phyloP scores from a whole-genome alignment of 129 eudicot species.

The Arctium lappa region DNA sequence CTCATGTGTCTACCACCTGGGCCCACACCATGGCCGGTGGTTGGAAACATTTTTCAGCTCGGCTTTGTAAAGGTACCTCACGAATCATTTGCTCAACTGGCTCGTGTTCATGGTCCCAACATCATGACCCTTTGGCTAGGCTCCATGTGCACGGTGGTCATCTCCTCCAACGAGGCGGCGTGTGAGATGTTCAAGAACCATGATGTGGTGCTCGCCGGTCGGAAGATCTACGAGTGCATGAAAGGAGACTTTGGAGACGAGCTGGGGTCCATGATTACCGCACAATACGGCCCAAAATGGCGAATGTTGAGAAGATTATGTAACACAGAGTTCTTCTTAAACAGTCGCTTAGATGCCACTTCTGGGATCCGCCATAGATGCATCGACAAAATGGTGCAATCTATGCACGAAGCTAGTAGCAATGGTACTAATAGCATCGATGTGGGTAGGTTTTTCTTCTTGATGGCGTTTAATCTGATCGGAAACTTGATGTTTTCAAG shows the following conservation, averaged over 20 bases:
- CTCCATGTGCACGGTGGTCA: slow-evolving; percentile 64
- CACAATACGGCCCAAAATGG: slow-evolving; percentile 68
- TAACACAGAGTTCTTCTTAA: slow-evolving; percentile 51
- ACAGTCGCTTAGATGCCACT: slow-evolving; percentile 45
- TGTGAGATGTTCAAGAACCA: slow-evolving; percentile 63
- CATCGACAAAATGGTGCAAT: slow-evolving; percentile 44
- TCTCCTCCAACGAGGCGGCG: slow-evolving; percentile 59
- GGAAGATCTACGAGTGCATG: slow-evolving; percentile 67
- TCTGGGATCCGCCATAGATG: slow-evolving; percentile 39
- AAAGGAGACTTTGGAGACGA: slow-evolving; percentile 56
- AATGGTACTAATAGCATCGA: slow-evolving; percentile 30
- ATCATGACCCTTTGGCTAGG: slow-evolving; percentile 75
- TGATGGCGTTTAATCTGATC: slow-evolving; percentile 61
- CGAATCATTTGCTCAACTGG: slow-evolving; percentile 49
- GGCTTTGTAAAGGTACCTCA: slow-evolving; percentile 51
- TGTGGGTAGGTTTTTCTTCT: slow-evolving; percentile 54
- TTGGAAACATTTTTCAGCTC: slow-evolving; percentile 53
- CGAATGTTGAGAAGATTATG: slow-evolving; percentile 52
- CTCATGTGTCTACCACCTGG: slow-evolving; percentile 56
- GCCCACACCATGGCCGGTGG: slow-evolving; percentile 62
- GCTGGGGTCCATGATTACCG: slow-evolving; percentile 66
- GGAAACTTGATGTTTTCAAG: slow-evolving; percentile 60
- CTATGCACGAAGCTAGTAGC: slow-evolving; percentile 31
- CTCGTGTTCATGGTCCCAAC: slow-evolving; percentile 46
- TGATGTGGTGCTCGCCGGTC: slow-evolving; percentile 50